phyloP scores from a whole-genome alignment of 306 rosid species.

The Begonia fuchsioides region DNA sequence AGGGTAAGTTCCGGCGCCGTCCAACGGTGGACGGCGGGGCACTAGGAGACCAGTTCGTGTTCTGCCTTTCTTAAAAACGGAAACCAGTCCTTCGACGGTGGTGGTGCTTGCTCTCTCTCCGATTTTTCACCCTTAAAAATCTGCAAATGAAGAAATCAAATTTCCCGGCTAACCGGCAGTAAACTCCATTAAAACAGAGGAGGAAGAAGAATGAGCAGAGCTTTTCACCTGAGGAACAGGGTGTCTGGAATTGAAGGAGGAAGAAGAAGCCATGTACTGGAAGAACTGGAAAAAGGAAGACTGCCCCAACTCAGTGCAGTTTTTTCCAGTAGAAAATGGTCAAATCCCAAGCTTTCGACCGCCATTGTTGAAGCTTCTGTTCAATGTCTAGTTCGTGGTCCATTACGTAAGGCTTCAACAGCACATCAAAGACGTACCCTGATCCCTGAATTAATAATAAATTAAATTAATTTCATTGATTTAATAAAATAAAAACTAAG shows the following conservation, averaged over 20 bases:
- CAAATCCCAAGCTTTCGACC: conserved; percentile 50
- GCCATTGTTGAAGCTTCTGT: conserved; percentile 32
- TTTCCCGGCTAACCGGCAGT: no score
- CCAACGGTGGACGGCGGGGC: conserved; percentile 21
- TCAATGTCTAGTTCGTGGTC: conserved; percentile 58
- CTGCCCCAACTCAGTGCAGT: conserved; percentile 36
- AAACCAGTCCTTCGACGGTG: conserved; percentile 15
- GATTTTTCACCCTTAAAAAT: conserved; percentile 10
- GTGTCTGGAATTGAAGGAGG: conserved; percentile 2
- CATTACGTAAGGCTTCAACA: conserved; percentile 43
- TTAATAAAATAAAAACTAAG: no score
- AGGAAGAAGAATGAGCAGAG: not conserved
- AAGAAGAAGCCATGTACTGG: conserved; percentile 27
- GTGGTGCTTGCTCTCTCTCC: conserved; percentile 18
- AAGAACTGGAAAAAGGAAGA: conserved; percentile 39
- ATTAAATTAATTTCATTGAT: no score
- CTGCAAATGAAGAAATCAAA: conserved; percentile 17
- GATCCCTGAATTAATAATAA: conserved; percentile 34
- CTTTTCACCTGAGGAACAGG: not conserved
- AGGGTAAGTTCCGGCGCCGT: conserved; percentile 8
- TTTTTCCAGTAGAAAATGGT: conserved; percentile 46
- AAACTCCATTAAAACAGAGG: not conserved
- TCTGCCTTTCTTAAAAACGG: conserved; percentile 21
- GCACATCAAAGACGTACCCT: conserved; percentile 27
- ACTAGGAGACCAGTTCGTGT: conserved; percentile 26